phyloP scores from a whole-genome alignment of 495 filamentous ascomycete genomes.

The Cercophora samala region DNA sequence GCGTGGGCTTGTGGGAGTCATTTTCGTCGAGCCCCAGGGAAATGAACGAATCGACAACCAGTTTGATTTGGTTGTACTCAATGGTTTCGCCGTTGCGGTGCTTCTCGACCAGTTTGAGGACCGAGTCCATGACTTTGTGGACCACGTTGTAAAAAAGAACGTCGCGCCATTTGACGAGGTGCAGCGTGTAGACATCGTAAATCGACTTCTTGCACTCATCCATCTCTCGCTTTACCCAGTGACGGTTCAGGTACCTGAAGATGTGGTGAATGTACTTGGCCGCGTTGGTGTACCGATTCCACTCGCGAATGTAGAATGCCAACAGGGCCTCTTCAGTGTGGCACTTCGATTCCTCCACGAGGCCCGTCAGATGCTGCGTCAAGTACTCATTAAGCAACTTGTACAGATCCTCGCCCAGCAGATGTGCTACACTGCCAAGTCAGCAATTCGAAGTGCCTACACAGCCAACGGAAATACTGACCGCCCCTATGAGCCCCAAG shows the following conservation, averaged over 20 bases:
- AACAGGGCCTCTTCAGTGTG: slow-evolving; percentile 90
- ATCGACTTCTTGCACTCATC: slow-evolving; percentile 99
- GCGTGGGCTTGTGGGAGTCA: slow-evolving; percentile 87
- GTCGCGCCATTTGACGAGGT: slow-evolving; percentile 89
- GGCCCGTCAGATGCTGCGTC: slow-evolving; percentile 62
- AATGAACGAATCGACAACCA: slow-evolving; percentile 94
- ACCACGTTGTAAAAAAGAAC: slow-evolving; percentile 84
- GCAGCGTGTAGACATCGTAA: slow-evolving; percentile 95
- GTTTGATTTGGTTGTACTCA: slow-evolving; percentile 94
- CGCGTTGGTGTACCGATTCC: slow-evolving; percentile 90
- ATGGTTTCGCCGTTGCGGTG: slow-evolving; percentile 98
- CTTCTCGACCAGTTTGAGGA: slow-evolving; percentile 93
- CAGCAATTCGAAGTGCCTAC: slow-evolving; percentile 15
- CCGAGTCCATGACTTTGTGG: slow-evolving; percentile 87
- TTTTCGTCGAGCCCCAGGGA: slow-evolving; percentile 91
- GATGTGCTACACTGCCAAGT: slow-evolving; percentile 61
- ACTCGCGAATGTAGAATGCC: slow-evolving; percentile 94
- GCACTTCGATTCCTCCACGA: slow-evolving; percentile 64
- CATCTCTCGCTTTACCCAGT: slow-evolving; percentile 99
- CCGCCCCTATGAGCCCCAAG: slow-evolving; percentile 72
- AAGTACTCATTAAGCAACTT: slow-evolving; percentile 83
- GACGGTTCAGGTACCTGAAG: slow-evolving; percentile 94
- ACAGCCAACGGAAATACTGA: slow-evolving; percentile 37
- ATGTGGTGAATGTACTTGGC: slow-evolving; percentile 96
- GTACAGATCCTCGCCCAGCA: slow-evolving; percentile 95